Percentiles rank a stretch among this genome's conserved stretches.
These are phyloP conservation scores for Silene latifolia DNA, from an alignment of 148 eudicot species.

Conservation along the genomic window DNA sequence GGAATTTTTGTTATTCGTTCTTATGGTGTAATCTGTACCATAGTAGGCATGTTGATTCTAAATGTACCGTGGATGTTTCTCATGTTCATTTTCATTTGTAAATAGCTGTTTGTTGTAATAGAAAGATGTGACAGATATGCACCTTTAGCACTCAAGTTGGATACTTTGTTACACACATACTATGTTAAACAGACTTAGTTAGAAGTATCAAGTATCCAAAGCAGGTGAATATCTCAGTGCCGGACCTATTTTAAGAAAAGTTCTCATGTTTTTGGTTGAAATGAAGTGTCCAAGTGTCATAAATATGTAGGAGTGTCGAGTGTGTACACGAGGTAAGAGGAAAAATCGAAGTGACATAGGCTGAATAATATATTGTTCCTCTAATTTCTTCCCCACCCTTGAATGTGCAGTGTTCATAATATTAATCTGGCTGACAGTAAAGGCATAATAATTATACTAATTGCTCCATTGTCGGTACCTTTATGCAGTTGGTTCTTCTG, in stretches of 20 bases:
- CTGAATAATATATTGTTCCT: neutral
- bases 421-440: neutral
- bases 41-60: neutral
- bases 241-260: neutral
- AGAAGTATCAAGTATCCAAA: neutral
- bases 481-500: constrained; percentile 45
- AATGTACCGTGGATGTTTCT: neutral
- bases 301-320: neutral
- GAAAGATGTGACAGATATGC: neutral
- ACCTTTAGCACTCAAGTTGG: neutral
- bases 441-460: neutral
- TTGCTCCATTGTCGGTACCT: constrained; percentile 8
- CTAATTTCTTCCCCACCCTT: neutral
- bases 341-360: neutral
- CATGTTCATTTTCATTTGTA: neutral
- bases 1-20: neutral
- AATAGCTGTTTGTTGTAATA: neutral
- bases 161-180: neutral
- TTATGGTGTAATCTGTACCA: neutral
- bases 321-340: neutral
- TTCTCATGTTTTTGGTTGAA: neutral
- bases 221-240: neutral
- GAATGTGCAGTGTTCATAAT: neutral
- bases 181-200: neutral
- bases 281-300: neutral